These are phyloP conservation scores for Zasmidium angulare DNA, from an alignment of 2,329 filamentous ascomycete genomes.

Conservation along the genomic window DNA sequence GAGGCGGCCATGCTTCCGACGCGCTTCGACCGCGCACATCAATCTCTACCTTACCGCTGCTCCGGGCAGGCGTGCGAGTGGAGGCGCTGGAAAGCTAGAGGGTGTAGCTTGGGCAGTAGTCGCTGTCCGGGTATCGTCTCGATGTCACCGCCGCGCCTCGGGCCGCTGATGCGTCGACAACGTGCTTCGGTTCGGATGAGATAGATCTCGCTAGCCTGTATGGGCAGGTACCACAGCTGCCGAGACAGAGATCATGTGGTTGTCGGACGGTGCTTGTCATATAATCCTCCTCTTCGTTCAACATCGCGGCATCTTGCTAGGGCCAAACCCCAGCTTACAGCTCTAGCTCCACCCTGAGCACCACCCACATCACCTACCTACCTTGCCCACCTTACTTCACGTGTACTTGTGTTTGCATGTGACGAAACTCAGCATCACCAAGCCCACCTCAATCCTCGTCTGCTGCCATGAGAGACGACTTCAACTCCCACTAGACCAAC, in stretches of 20 bases:
- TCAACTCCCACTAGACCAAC: neutral
- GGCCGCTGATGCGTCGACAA: neutral
- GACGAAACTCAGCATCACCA: neutral
- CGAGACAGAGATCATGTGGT: too few species aligned
- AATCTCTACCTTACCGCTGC: neutral
- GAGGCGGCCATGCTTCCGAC: constrained; percentile 13
- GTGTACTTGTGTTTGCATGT: neutral
- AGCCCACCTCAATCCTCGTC: neutral
- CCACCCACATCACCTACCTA: too few species aligned
- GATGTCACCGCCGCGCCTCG: neutral
- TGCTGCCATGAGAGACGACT: neutral
- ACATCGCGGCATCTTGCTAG: too few species aligned
- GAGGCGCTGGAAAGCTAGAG: neutral
- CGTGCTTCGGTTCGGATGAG: too few species aligned
- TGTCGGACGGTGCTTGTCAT: too few species aligned
- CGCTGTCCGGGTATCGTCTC: neutral
- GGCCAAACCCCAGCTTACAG: neutral
- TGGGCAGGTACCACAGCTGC: neutral
- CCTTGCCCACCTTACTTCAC: too few species aligned
- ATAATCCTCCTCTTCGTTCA: too few species aligned
- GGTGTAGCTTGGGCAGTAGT: neutral
- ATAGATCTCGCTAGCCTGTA: neutral
- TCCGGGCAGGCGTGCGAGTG: constrained; percentile 4
- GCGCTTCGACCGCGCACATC: neutral
- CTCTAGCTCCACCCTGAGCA: too few species aligned